Base-by-base conservation (phyloP, 1,284 basidiomycete species). In the Cystobasidium sp. region DNA sequence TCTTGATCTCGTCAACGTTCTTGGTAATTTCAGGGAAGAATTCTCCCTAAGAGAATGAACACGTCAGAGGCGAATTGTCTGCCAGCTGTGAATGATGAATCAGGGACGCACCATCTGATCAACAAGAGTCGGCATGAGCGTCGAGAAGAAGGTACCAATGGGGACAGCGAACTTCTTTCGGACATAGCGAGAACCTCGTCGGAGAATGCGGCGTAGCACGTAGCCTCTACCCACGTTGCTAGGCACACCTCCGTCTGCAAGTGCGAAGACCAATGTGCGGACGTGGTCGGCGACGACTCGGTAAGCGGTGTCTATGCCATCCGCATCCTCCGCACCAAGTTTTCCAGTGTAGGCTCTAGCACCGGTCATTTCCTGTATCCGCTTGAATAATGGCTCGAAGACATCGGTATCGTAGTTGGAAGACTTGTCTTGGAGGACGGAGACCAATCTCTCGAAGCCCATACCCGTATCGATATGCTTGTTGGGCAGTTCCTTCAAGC, bases 401-500 rank as follows among this genome's bases (percentile, higher is more conserved):
- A 95, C 88, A 81, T 99, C 96, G 59, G 96, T 99, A 83, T 99
- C 96, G 84, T 99, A 99, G 84, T 99, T 99, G 69, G 95, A 97
- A 43, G 88, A 86, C 80, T 89, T 92, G 84, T 94, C 88, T 83
- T 99, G 96, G 18, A 98, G 86, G 61, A 92, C 89, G 10, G 95
- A 97, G 47, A 99, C 96, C 43, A 99, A 87, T 75, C 96, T 93
- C 84, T 99, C 96, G 83, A 97, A 99, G 72, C 96, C 96, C 94
- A 99, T 94, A 73, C 96, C 96, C 14, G 96, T 99, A 83, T 99
- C 96, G 77, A 99, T 91, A 81, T 99, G 96, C 84, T 95, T 94
- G 61, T 91, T 89, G 31, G 97, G 96, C 20, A 99, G 87, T 0
- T 88, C 78, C 74, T 88, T 89, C 18, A 99, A 87, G 18, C 89